phyloP scores from a whole-genome alignment of 2,329 filamentous ascomycete species.

The Aspergillus japonicus region DNA sequence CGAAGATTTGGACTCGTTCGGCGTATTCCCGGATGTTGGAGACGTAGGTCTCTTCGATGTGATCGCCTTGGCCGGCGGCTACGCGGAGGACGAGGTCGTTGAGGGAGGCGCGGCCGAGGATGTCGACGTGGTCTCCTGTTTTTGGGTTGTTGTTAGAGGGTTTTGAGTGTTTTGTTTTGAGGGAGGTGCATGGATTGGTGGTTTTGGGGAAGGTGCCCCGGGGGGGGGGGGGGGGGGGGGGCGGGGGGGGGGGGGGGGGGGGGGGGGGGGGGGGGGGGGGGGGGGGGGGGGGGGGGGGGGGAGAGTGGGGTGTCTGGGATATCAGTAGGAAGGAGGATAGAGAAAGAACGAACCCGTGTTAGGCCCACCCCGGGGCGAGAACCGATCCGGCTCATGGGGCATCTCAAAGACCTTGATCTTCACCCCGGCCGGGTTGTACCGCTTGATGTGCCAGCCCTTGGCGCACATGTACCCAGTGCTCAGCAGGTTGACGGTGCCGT shows the following conservation, averaged over 20 bases:
- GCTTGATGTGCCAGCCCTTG: conserved; percentile 87
- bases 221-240: not conserved
- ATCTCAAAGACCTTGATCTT: conserved; percentile 89
- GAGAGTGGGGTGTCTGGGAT: no score
- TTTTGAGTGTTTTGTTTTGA: no score
- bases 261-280: not conserved
- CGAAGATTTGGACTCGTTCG: conserved; percentile 76
- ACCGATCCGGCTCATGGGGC: conserved; percentile 91
- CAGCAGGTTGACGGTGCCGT: conserved; percentile 92
- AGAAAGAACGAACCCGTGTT: conserved; percentile 54
- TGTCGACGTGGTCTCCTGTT: conserved; percentile 91
- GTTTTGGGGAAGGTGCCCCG: not conserved
- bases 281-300: not conserved
- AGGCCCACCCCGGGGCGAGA: conserved; percentile 72
- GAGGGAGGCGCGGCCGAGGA: conserved; percentile 79
- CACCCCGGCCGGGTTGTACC: conserved; percentile 84
- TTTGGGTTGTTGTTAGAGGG: not conserved
- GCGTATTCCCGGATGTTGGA: conserved; percentile 83
- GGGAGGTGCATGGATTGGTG: not conserved
- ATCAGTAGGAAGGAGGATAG: not conserved
- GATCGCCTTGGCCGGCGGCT: conserved; percentile 78
- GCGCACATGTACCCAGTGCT: conserved; percentile 96
- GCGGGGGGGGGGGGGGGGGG: not conserved
- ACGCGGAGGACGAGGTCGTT: conserved; percentile 89
- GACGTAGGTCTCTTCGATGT: conserved; percentile 72